These are phyloP conservation scores for Hypoxylon rubiginosum DNA, from an alignment of 2,329 filamentous ascomycete species.

Conservation along the genomic window DNA sequence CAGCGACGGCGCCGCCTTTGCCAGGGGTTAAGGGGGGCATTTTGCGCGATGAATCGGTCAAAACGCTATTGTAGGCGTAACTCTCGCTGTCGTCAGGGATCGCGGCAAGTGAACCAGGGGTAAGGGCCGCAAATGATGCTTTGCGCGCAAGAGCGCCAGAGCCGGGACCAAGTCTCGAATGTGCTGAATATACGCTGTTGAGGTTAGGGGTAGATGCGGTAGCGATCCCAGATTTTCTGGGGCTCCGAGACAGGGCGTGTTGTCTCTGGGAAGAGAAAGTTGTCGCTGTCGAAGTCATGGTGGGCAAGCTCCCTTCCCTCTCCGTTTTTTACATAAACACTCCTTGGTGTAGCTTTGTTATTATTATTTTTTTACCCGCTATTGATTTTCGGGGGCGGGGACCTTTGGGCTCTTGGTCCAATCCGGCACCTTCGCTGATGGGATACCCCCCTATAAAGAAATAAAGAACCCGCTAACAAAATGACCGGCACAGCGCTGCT, in stretches of 20 bases:
- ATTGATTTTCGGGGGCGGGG: constrained; percentile 36
- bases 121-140: constrained; percentile 78
- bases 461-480: constrained; percentile 30
- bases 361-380: constrained; percentile 39
- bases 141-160: constrained; percentile 72
- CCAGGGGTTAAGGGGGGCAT: constrained; percentile 70
- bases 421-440: constrained; percentile 15
- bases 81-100: constrained; percentile 76
- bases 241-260: constrained; percentile 54
- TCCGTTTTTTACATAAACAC: constrained; percentile 31
- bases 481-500: constrained; percentile 25
- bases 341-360: constrained; percentile 19
- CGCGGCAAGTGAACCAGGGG: constrained; percentile 70
- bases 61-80: constrained; percentile 71
- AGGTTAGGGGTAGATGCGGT: constrained; percentile 72
- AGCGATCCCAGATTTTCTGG: constrained; percentile 59
- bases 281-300: constrained; percentile 54
- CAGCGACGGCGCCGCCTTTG: constrained; percentile 60
- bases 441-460: constrained; percentile 24
- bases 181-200: constrained; percentile 63
- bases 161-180: constrained; percentile 60
- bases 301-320: constrained; percentile 44
- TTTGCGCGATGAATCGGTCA: constrained; percentile 58
- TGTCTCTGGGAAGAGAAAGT: constrained; percentile 51
- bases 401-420: constrained; percentile 6